Evolutionary conservation across 1,284 basidiomycete species (phyloP).

Genomic region (Puccinia brachypodii): DNA sequence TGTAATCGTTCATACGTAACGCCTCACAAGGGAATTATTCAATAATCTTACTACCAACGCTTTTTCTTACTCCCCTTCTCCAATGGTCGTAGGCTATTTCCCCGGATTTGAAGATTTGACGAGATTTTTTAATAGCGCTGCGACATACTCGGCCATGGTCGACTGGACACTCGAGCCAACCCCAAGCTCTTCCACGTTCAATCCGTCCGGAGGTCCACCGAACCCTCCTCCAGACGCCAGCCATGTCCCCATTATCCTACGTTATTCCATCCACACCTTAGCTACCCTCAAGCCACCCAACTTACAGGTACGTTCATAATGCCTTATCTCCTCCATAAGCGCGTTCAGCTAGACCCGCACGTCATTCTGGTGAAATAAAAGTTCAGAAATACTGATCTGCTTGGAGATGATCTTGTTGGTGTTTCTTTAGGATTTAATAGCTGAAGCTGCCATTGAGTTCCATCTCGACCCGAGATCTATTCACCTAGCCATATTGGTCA

Average conservation of each 20-base stretch:
- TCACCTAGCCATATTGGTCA: background rate
- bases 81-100: background rate
- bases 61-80: background rate
- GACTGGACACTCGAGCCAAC: background rate
- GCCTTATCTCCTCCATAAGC: background rate
- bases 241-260: constrained; percentile 15
- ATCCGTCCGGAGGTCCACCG: background rate
- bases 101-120: background rate
- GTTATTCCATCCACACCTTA: background rate
- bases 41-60: too few species aligned
- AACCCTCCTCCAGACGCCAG: background rate
- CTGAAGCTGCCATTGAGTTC: constrained; percentile 8
- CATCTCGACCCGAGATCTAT: background rate
- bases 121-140: background rate
- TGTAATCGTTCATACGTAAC: too few species aligned
- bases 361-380: background rate
- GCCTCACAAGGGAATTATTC: too few species aligned
- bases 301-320: background rate
- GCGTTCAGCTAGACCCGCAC: too few species aligned
- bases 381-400: background rate
- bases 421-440: constrained; percentile 7
- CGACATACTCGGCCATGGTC: background rate
- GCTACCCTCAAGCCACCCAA: constrained; percentile 6
- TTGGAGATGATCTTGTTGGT: background rate
- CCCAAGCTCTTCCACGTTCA: background rate